Base-by-base conservation (phyloP, 2,329 filamentous ascomycete genomes). In the Hypocrella siamensis region DNA sequence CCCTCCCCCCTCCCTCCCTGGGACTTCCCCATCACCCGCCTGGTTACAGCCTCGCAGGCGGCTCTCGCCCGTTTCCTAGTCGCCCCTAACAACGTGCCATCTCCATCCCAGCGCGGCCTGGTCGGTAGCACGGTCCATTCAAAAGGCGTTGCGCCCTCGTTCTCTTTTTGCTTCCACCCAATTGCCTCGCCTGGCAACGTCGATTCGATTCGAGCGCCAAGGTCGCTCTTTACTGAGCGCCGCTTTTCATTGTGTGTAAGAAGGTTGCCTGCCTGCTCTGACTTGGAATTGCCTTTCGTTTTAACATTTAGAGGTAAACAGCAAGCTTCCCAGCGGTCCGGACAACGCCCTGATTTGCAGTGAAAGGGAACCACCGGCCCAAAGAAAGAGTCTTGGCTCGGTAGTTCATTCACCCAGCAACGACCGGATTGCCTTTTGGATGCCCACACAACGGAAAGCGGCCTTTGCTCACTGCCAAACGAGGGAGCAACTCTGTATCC, bases 91-190 rank as follows among this genome's bases (percentile, higher is more conserved):
- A 50, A 49, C 47, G 41, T 48, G 15, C 36, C 38, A 42, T 42
- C 44, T 46, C 42, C 43, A 43, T 42, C 45, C 38, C 39, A 34
- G 36, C 38, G 32, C 14, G 43, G 40, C 40, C 37, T 39, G 39
- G 40, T 25, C 30, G 27, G 33, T 41, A 40, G 40, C 40, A 42
- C 46, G 41, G 40, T 42, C 40, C 51, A 57, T 58, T 58, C 45
- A 58, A 58, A 58, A 57, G 47, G 47, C 52, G 44, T 47, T 46
- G 47, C 40, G 52, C 51, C 53, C 52, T 45, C 51, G 42, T 44
- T 42, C 44, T 41, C 43, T 45, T 44, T 41, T 35, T 39, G 43
- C 10, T 45, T 42, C 42, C 42, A 45, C 44, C 43, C 47, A 50
- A 47, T 42, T 42, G 43, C 42, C 46, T 41, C 31, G 30, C 31